These are phyloP conservation scores for Ceratobasidium papillatum DNA, from an alignment of 1,284 basidiomycete genomes.

Conservation along the genomic window DNA sequence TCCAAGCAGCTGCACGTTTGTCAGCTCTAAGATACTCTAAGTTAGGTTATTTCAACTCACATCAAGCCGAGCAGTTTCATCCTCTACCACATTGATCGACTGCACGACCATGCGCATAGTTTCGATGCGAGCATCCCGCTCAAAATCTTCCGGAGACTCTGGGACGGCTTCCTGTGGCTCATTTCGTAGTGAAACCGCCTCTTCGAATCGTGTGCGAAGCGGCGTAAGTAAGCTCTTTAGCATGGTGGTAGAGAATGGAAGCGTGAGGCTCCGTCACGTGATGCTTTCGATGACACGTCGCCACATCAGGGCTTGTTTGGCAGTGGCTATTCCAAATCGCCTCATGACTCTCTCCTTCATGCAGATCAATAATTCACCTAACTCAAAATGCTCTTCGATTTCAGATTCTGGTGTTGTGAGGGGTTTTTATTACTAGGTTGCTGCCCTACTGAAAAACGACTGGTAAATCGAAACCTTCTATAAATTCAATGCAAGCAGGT, in stretches of 20 bases:
- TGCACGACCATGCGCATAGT: constrained; percentile 74
- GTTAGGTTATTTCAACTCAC: constrained; percentile 52
- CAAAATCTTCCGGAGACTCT: constrained; percentile 71
- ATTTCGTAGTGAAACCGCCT: constrained; percentile 14
- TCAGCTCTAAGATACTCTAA: not conserved
- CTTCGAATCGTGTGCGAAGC: constrained; percentile 42
- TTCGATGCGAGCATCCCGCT: constrained; percentile 72
- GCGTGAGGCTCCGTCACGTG: constrained; percentile 15
- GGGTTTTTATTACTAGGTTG: too few species aligned
- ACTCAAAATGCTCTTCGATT: too few species aligned
- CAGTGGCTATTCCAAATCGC: too few species aligned
- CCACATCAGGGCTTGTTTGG: not conserved
- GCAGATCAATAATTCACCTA: too few species aligned
- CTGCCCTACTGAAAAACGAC: too few species aligned
- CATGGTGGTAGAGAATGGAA: constrained; percentile 6
- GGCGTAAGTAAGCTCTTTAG: constrained; percentile 41
- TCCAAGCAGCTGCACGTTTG: constrained; percentile 52
- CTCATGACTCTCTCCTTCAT: too few species aligned
- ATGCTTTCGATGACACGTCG: not conserved
- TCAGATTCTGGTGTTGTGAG: not conserved
- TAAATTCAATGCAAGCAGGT: too few species aligned
- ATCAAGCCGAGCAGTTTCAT: constrained; percentile 59
- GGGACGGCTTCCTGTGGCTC: constrained; percentile 27
- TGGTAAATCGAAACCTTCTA: too few species aligned
- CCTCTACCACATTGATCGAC: constrained; percentile 65